Percentiles rank a stretch among this genome's conserved stretches.
phyloP scores from a whole-genome alignment of 352 stramenopile species.

The Phytophthora sansomeana region DNA sequence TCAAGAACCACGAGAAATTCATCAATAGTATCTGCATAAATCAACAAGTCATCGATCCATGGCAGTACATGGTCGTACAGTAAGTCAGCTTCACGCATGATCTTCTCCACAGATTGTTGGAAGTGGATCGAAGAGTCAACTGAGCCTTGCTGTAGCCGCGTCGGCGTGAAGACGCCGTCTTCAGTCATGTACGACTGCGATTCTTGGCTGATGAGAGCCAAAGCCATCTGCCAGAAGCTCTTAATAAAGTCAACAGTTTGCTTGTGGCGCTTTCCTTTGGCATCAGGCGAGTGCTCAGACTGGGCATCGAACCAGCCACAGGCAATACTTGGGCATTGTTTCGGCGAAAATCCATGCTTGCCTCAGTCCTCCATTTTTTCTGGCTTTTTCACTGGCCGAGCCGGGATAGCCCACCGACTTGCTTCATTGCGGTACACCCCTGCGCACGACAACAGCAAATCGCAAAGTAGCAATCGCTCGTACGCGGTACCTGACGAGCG shows the following conservation, averaged over 20 bases:
- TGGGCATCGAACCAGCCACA: constrained; percentile 14
- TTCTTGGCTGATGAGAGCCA: constrained; percentile 6
- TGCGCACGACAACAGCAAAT: too few relatives aligned
- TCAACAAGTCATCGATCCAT: too few relatives aligned
- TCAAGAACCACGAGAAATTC: too few relatives aligned
- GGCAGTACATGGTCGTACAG: too few relatives aligned
- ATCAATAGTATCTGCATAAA: too few relatives aligned
- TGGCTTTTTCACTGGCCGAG: constrained; percentile 7
- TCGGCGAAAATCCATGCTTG: constrained; percentile 15
- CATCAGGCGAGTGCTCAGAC: constrained; percentile 8
- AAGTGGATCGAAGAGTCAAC: too few relatives aligned
- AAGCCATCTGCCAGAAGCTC: constrained; percentile 8
- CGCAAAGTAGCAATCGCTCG: too few relatives aligned
- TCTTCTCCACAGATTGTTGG: too few relatives aligned
- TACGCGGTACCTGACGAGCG: too few relatives aligned
- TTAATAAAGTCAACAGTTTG: constrained; percentile 20
- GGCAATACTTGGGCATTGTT: neutral
- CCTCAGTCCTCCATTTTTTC: constrained; percentile 10
- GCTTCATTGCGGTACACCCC: constrained; percentile 14
- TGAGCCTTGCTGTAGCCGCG: too few relatives aligned
- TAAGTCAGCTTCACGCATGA: too few relatives aligned
- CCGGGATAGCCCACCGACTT: constrained; percentile 7
- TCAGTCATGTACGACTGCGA: constrained; percentile 14
- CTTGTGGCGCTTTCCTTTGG: constrained; percentile 7
- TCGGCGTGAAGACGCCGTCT: constrained; percentile 11